A percentile compares a stretch with the other conserved stretches of the same genome.
These are phyloP conservation scores for Discostella stelligera DNA, from an alignment of 352 stramenopile genomes.

Conservation along the genomic window DNA sequence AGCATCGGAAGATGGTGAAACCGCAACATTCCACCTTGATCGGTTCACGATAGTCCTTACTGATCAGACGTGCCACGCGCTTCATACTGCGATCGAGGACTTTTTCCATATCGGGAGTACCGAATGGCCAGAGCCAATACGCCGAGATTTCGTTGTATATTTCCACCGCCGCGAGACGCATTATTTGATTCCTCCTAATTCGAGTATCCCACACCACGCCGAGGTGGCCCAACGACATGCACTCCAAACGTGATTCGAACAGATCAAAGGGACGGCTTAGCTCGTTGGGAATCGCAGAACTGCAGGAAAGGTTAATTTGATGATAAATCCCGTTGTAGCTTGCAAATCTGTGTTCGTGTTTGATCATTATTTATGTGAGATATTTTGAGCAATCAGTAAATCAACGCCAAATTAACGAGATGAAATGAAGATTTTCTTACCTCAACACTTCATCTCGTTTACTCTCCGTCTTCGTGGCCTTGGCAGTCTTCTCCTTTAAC, in stretches of 20 bases:
- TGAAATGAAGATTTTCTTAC: no score
- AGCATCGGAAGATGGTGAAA: slow-evolving; percentile 30
- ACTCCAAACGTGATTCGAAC: slow-evolving; percentile 34
- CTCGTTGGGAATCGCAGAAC: slow-evolving; percentile 15
- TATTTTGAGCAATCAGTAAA: no score
- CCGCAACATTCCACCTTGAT: slow-evolving; percentile 28
- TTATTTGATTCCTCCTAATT: slow-evolving; percentile 45
- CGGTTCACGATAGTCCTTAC: slow-evolving; percentile 38
- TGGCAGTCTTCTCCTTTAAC: slow-evolving; percentile 9
- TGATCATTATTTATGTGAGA: slow-evolving; percentile 12
- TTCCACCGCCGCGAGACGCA: slow-evolving; percentile 30
- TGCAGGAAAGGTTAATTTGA: slow-evolving; percentile 34
- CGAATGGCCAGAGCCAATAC: slow-evolving; percentile 22
- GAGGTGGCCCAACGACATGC: slow-evolving; percentile 28
- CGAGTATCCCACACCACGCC: slow-evolving; percentile 20
- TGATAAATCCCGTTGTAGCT: slow-evolving; percentile 26
- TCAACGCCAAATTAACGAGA: no score
- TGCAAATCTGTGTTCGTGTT: slow-evolving; percentile 28
- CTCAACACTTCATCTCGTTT: background rate
- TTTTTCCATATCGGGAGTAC: slow-evolving; percentile 20
- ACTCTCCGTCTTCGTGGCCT: slow-evolving; percentile 13
- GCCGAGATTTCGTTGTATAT: slow-evolving; percentile 45
- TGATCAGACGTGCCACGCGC: slow-evolving; percentile 34
- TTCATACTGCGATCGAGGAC: slow-evolving; percentile 27
- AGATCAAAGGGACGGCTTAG: slow-evolving; percentile 39